A percentile compares a stretch with the other conserved stretches of the same genome.
Evolutionary conservation across 148 eudicot genomes (phyloP).

Genomic region (Rhododendron molle): DNA sequence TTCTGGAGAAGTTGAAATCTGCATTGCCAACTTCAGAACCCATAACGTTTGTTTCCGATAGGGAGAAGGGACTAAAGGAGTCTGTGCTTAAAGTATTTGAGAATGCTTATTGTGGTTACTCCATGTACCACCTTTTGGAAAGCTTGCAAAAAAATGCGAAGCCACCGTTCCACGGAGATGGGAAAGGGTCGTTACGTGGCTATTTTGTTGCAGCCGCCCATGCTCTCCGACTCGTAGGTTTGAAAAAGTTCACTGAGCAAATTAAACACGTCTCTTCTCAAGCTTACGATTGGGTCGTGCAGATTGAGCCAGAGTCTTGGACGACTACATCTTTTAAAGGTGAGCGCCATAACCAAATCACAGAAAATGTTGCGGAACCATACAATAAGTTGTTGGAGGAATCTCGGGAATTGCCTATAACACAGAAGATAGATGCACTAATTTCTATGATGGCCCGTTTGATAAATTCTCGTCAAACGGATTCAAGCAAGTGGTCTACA

Average conservation of each 20-base stretch:
- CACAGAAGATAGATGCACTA: slow-evolving; percentile 46
- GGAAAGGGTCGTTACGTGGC: slow-evolving; percentile 37
- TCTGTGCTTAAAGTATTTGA: slow-evolving; percentile 34
- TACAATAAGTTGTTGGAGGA: slow-evolving; percentile 36
- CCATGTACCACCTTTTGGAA: slow-evolving; percentile 46
- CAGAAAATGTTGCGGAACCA: slow-evolving; percentile 33
- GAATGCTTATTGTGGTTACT: slow-evolving; percentile 40
- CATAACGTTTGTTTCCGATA: slow-evolving; percentile 45
- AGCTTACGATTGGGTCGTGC: slow-evolving; percentile 49
- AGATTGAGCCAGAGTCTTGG: slow-evolving; percentile 47
- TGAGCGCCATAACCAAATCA: slow-evolving; percentile 39
- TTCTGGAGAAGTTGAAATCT: slow-evolving; percentile 42
- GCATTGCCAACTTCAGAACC: slow-evolving; percentile 32
- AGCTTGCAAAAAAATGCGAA: slow-evolving; percentile 40
- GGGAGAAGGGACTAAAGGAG: slow-evolving; percentile 37
- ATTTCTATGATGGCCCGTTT: slow-evolving; percentile 22
- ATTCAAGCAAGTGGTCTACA: slow-evolving; percentile 33
- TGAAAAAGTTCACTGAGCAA: slow-evolving; percentile 33
- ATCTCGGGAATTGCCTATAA: slow-evolving; percentile 28
- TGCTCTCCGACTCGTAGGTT: slow-evolving; percentile 32
- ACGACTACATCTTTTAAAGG: slow-evolving; percentile 36
- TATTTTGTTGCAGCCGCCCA: slow-evolving; percentile 45
- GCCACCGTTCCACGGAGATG: slow-evolving; percentile 51
- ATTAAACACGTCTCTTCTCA: slow-evolving; percentile 37
- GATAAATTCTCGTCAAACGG: slow-evolving; percentile 20